Base-by-base conservation (phyloP, 2,329 filamentous ascomycete species). In the Fusarium sp. region DNA sequence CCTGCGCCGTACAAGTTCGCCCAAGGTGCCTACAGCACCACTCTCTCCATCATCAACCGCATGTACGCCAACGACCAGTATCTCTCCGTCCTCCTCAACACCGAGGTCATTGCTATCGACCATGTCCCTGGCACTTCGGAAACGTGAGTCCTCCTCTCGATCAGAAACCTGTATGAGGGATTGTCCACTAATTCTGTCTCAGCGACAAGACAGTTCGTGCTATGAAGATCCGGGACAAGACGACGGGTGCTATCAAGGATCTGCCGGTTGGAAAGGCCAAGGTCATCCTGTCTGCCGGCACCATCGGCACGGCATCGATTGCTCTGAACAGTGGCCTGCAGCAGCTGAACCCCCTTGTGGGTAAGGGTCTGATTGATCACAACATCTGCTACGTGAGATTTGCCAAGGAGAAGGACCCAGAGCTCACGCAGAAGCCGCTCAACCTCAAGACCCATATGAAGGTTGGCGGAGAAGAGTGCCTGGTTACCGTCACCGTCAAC, bases 51-150 rank as follows among this genome's bases (percentile, higher is more conserved):
- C 19, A 65, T 65, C 19, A 65, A 65, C 15, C 61, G 62, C 1
- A 65, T 65, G 61, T 65, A 65, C 4, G 61, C 62, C 32, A 65
- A 65, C 4, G 62, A 65, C 9, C 57, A 42, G 7, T 62, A 59
- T 6, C 32, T 65, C 0, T 55, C 61, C 2, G 62, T 65, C 2
- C 49, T 65, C 0, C 32, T 65, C 4, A 35, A 62, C 9, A 65
- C 62, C 0, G 61, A 65, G 27, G 62, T 65, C 2, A 38, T 65
- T 14, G 57, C 62, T 4, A 19, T 61, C 0, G 44, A 55, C 0
- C 50, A 62, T 2, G 33, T 23, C 3, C 47, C 32, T 0, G 44
- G 9, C 4, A 25, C 27, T 27, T 8, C 25, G 9, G 27, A 29
- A 3, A 29, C 27, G 27, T 29, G 27, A 29, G 27, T 29, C 9